phyloP scores from a whole-genome alignment of 2,329 filamentous ascomycete genomes.

The Davidsoniella australis region DNA sequence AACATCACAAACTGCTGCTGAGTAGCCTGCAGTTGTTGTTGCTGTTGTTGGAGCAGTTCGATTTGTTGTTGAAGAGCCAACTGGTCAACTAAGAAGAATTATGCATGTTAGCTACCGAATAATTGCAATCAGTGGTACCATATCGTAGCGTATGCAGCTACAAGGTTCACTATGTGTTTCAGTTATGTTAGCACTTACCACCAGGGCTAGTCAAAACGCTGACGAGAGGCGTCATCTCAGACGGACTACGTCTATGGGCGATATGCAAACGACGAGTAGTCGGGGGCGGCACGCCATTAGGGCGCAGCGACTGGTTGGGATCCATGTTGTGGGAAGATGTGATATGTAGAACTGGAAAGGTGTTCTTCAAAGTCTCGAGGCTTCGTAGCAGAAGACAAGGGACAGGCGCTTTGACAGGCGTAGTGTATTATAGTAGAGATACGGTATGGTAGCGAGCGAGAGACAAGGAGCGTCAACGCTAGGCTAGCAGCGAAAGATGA shows the following conservation, averaged over 20 bases:
- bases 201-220: slow-evolving; percentile 61
- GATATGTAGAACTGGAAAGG: slow-evolving; percentile 10
- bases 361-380: slow-evolving; percentile 15
- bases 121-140: background rate
- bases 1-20: slow-evolving; percentile 97
- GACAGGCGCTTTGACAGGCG: too few species aligned
- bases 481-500: background rate
- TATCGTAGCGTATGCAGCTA: background rate
- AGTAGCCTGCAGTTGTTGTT: slow-evolving; percentile 90
- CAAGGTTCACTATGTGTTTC: background rate
- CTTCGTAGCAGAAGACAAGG: background rate
- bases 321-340: slow-evolving; percentile 39
- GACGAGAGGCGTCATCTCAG: slow-evolving; percentile 92
- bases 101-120: background rate
- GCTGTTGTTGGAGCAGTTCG: slow-evolving; percentile 89
- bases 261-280: slow-evolving; percentile 86
- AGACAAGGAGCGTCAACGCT: slow-evolving; percentile 4
- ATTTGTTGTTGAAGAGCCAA: slow-evolving; percentile 96
- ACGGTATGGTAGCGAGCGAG: slow-evolving; percentile 2
- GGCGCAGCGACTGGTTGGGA: slow-evolving; percentile 23
- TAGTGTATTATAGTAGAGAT: background rate
- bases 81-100: slow-evolving; percentile 60
- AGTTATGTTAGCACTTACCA: slow-evolving; percentile 32
- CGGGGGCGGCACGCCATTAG: slow-evolving; percentile 50
- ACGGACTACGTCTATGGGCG: slow-evolving; percentile 89